Evolutionary conservation across 441 rosid species (phyloP), one percentile per base, ranked within the genome.

Genomic region (Dalechampia spathulata): DNA sequence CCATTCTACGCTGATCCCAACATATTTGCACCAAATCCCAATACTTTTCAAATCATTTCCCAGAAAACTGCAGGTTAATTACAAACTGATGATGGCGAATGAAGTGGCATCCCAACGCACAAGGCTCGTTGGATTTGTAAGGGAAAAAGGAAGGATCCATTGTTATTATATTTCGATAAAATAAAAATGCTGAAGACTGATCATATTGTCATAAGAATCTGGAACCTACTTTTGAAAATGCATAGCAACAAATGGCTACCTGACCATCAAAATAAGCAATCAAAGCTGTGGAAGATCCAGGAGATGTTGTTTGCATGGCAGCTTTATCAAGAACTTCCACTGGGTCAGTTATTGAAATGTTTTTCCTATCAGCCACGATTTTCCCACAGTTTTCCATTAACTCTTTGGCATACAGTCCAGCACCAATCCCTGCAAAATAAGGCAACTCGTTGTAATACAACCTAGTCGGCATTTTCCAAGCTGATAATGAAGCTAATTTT

Each of bases 281-380:
- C 70, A 90, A 71, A 60, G 75, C 83, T 17, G 96, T 84, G 14
- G 87, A 86, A 48, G 72, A 77, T 63, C 94, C 97, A 56, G 50
- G 61, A 52, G 85, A 76, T 30, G 68, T 66, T 15, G 87, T 74
- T 71, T 54, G 80, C 39, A 53, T 67, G 60, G 66, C 80, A 77
- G 91, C 81, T 80, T 61, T 76, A 49, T 48, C 32, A n/a, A 87
- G 81, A 53, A 85, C 70, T 63, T 78, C 74, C 2, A 75, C 64
- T 8, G 93, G 93, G 49, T 77, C 75, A 62, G 61, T 65, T 58
- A 75, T 48, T 10, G 68, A 58, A 36, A 43, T 45, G 66, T 58
- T 62, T 63, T 60, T 62, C 36, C 53, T 42, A 58, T 68, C 70
- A 28, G 78, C 69, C 46, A 80, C 65, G 40, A 78, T 78, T 68